Percentiles rank a stretch among this genome's conserved stretches.
phyloP scores from a whole-genome alignment of 2,329 filamentous ascomycete genomes.

The Colletotrichum noveboracense region DNA sequence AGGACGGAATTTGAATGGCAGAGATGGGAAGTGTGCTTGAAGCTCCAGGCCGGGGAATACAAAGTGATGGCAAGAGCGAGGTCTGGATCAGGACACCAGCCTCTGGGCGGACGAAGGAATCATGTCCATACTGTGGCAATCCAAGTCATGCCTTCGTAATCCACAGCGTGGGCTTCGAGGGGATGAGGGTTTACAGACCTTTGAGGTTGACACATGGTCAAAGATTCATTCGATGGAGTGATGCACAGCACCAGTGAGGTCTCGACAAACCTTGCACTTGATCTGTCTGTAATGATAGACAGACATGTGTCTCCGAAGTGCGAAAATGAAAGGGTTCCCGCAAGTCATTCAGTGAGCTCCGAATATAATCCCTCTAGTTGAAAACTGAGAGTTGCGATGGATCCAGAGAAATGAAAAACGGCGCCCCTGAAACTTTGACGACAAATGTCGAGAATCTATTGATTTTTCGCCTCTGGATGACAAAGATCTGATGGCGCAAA shows the following conservation, averaged over 20 bases:
- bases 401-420: neutral
- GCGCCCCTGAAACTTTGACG: neutral
- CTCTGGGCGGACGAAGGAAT: neutral
- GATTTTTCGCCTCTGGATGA: neutral
- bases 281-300: neutral
- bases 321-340: neutral
- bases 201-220: neutral
- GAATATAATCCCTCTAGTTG: neutral
- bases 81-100: neutral
- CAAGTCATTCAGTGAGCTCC: neutral
- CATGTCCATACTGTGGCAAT: neutral
- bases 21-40: neutral
- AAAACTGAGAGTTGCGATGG: neutral
- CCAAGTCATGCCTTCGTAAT: rapidly evolving
- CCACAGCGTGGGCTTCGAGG: neutral
- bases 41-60: neutral
- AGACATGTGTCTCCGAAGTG: rapidly evolving
- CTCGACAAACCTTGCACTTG: neutral
- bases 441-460: neutral
- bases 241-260: neutral
- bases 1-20: neutral
- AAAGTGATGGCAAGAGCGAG: neutral
- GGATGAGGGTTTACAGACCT: neutral
- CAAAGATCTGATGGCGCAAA: neutral
- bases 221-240: neutral